Evolutionary conservation across 257 asterid species (phyloP).

Genomic region (Perilla frutescens): DNA sequence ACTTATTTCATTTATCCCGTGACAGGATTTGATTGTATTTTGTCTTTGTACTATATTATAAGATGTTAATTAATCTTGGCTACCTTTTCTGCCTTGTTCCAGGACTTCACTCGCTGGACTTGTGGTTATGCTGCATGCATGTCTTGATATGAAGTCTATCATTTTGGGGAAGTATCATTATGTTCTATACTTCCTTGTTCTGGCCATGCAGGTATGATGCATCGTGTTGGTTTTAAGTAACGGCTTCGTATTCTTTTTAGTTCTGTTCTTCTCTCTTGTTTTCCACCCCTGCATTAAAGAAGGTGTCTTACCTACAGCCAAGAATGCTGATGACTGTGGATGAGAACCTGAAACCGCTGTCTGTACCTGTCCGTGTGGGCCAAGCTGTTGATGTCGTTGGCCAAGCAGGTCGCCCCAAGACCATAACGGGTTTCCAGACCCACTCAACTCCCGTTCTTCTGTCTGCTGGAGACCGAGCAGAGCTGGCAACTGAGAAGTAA

Average conservation of each 20-base stretch:
- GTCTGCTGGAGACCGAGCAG: slow-evolving; percentile 95
- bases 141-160: slow-evolving; percentile 87
- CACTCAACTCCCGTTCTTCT: slow-evolving; percentile 96
- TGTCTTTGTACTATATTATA: not conserved
- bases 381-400: slow-evolving; percentile 98
- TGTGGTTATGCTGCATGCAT: slow-evolving; percentile 69
- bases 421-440: slow-evolving; percentile 95
- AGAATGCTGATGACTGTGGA: slow-evolving; percentile 95
- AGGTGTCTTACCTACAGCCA: slow-evolving; percentile 56
- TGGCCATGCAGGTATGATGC: slow-evolving; percentile 86
- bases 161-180: slow-evolving; percentile 90
- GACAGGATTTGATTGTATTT: not conserved
- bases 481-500: slow-evolving; percentile 96
- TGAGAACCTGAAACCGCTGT: slow-evolving; percentile 83
- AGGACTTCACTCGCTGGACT: slow-evolving; percentile 93
- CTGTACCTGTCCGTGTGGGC: slow-evolving; percentile 96
- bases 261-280: not conserved
- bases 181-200: slow-evolving; percentile 77
- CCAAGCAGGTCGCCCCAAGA: slow-evolving; percentile 96
- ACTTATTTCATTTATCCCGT: too few species aligned
- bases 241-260: not conserved
- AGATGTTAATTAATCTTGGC: slow-evolving; percentile 7
- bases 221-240: not conserved
- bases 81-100: slow-evolving; percentile 29
- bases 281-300: not conserved